phyloP scores from a whole-genome alignment of 1,139 yeast species.

The Saccharomyces pastorianus region DNA sequence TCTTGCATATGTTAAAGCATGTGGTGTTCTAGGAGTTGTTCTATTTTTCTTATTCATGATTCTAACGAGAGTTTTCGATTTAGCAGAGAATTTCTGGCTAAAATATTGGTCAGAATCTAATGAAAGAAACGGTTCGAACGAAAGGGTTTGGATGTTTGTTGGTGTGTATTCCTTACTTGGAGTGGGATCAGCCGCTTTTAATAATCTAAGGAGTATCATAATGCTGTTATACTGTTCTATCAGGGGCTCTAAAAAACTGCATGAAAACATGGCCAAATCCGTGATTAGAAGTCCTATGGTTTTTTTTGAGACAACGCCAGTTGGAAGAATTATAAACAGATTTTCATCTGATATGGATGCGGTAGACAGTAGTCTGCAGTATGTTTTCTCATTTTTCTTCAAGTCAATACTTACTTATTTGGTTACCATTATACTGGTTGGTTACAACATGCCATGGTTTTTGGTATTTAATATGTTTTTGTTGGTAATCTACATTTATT shows the following conservation, averaged over 20 bases:
- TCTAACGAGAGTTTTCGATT: constrained; percentile 41
- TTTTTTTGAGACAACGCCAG: constrained; percentile 72
- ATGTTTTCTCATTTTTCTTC: constrained; percentile 40
- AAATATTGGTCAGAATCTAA: constrained; percentile 54
- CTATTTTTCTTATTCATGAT: constrained; percentile 39
- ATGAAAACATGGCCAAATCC: constrained; percentile 52
- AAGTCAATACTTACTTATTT: constrained; percentile 37
- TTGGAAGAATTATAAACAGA: constrained; percentile 61
- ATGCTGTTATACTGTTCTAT: constrained; percentile 60
- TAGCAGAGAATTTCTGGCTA: constrained; percentile 48
- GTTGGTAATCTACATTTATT: constrained; percentile 42
- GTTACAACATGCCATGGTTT: constrained; percentile 45
- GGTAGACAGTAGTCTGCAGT: constrained; percentile 48
- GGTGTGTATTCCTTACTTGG: constrained; percentile 54
- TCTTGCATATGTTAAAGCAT: constrained; percentile 55
- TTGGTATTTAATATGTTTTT: constrained; percentile 37
- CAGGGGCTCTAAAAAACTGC: constrained; percentile 53
- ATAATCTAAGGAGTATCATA: constrained; percentile 44
- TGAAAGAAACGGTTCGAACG: constrained; percentile 39
- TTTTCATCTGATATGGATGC: constrained; percentile 66
- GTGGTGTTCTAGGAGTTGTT: constrained; percentile 47
- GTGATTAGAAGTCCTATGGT: constrained; percentile 71
- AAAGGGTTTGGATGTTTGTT: constrained; percentile 45
- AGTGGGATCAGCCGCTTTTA: constrained; percentile 43
- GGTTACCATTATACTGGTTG: constrained; percentile 45